Percentiles rank a stretch among this genome's conserved stretches.
These are phyloP conservation scores for Phytophthora citricola DNA, from an alignment of 352 stramenopile species.

Conservation along the genomic window DNA sequence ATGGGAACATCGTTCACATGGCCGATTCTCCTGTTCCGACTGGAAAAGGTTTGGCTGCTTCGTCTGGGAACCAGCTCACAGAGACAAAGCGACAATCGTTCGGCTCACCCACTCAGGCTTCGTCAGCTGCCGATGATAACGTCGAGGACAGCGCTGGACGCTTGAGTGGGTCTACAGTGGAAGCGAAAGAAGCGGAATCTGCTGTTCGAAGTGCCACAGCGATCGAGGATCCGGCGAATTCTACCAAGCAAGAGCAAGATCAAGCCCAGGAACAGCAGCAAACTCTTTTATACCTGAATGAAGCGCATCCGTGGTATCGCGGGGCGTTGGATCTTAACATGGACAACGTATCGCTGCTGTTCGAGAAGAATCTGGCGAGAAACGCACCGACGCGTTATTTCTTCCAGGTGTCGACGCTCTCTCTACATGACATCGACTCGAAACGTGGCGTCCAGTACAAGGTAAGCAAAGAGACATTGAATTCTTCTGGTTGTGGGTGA, in stretches of 20 bases:
- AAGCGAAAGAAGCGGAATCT: slow-evolving; percentile 34
- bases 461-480: slow-evolving; percentile 33
- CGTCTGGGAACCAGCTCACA: slow-evolving; percentile 5
- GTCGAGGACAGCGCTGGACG: slow-evolving; percentile 5
- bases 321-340: slow-evolving; percentile 79
- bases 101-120: slow-evolving; percentile 1
- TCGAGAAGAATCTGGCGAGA: slow-evolving; percentile 80
- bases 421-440: slow-evolving; percentile 78
- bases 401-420: slow-evolving; percentile 84
- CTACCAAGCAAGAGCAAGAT: slow-evolving; percentile 23
- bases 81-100: slow-evolving; percentile 30
- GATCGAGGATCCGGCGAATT: slow-evolving; percentile 15
- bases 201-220: slow-evolving; percentile 17
- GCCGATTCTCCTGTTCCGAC: slow-evolving; percentile 43
- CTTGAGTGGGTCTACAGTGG: slow-evolving; percentile 10
- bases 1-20: slow-evolving; percentile 82
- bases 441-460: slow-evolving; percentile 89
- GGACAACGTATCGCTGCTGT: slow-evolving; percentile 78
- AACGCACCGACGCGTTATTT: slow-evolving; percentile 85
- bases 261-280: slow-evolving; percentile 44
- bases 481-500: slow-evolving; percentile 5
- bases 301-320: slow-evolving; percentile 81
- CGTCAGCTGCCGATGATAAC: slow-evolving; percentile 10
- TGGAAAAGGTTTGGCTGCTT: slow-evolving; percentile 13
- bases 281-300: slow-evolving; percentile 76